Base-by-base conservation (phyloP, 768 basidiomycete genomes). In the Hericium erinaceus region DNA sequence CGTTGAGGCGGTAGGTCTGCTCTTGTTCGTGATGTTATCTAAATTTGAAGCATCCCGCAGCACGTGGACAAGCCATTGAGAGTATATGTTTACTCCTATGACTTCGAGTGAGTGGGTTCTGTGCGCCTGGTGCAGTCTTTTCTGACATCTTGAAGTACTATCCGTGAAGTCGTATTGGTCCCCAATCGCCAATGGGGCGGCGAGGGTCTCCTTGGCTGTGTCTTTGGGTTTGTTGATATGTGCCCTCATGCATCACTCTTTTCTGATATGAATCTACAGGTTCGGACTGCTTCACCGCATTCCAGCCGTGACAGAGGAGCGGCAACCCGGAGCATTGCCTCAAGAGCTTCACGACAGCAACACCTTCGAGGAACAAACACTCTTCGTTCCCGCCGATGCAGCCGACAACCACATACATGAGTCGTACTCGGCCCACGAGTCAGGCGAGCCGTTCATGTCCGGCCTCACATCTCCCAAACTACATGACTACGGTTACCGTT, bases 141-240 rank as follows among this genome's bases (percentile, higher is more conserved):
- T 48, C 24, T n/a, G 28, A 44, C 53, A 38, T 49, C 39, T 33
- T 52, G 24, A 64, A 97, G 94, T 69, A 89, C 92, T 44, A 79
- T 95, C 50, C 79, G 94, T 61, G 94, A 98, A 67, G 93, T 95
- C 15, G 91, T 98, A 37, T 72, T 98, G 20, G 92, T 98, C 53
- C 95, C 97, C 10, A 98, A 98, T 70, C 80, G 94, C 51, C 91
- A 95, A 63, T 98, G 95, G 95, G 95, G 95, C 48, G 95, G 95
- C 6, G 95, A 95, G 68, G 95, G 95, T 0, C 77, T 98, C 26
- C 76, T 98, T 12, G 95, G 95, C 44, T 98, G 95, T 65, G 88
- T 98, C 28, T 97, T 98, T 49, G 95, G 95, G 87, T 95, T 69
- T 58, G 85, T 76, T 46, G 48, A 33, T 26, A 7, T 18, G 39